Evolutionary conservation across 371 early-diverging fungal species (phyloP).

Genomic region (Cokeromyces recurvatus): DNA sequence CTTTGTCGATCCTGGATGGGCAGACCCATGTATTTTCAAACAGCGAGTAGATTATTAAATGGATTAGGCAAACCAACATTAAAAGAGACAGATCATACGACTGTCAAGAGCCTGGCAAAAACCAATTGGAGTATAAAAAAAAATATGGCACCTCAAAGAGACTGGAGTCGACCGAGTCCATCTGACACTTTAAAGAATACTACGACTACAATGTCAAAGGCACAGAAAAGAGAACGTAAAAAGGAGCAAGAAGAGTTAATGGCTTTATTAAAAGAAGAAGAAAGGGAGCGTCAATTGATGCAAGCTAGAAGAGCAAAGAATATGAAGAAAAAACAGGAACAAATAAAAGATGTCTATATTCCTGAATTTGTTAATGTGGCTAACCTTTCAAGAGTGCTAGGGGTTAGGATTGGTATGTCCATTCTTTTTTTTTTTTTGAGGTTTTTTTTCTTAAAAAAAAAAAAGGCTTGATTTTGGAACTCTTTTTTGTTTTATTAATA

Average conservation of each 20-base stretch:
- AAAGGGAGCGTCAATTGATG: slow-evolving; percentile 17
- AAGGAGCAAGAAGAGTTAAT: slow-evolving; percentile 30
- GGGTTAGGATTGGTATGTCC: slow-evolving; percentile 58
- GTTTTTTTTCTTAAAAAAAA: too few species aligned
- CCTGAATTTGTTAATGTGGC: slow-evolving; percentile 83
- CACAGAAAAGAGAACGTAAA: slow-evolving; percentile 30
- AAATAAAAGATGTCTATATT: slow-evolving; percentile 63
- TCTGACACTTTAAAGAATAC: too few species aligned
- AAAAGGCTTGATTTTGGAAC: too few species aligned
- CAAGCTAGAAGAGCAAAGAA: slow-evolving; percentile 21
- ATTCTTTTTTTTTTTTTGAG: background rate
- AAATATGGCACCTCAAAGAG: slow-evolving; percentile 16
- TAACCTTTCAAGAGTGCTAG: slow-evolving; percentile 74
- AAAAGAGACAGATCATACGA: too few species aligned
- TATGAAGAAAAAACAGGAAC: slow-evolving; percentile 23
- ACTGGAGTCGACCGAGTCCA: slow-evolving; percentile 37
- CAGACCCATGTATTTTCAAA: too few species aligned
- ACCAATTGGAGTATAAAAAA: too few species aligned
- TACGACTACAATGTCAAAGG: too few species aligned
- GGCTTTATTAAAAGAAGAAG: slow-evolving; percentile 21
- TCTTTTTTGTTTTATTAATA: too few species aligned
- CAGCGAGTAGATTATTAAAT: too few species aligned
- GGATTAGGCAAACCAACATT: too few species aligned
- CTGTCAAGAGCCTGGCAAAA: too few species aligned
- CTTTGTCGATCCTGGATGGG: too few species aligned